phyloP scores from a whole-genome alignment of 345 rosid genomes.

The Euphorbia pulcherrima region DNA sequence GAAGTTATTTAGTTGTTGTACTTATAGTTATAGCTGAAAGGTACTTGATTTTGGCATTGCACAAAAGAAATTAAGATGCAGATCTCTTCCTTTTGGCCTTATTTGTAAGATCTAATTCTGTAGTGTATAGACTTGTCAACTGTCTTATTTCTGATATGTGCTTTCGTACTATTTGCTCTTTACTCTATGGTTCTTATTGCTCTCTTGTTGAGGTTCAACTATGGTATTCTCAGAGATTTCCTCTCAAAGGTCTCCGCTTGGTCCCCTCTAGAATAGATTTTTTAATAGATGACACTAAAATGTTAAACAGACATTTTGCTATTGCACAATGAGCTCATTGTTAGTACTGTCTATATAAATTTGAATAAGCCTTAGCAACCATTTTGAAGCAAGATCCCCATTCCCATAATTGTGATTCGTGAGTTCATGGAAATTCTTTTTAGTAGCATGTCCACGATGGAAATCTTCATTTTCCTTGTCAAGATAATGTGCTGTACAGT shows the following conservation, averaged over 20 bases:
- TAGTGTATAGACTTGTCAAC: background rate
- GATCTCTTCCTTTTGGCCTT: conserved; percentile 9
- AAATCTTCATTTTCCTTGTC: background rate
- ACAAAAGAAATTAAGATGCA: background rate
- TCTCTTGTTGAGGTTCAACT: background rate
- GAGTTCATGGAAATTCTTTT: background rate
- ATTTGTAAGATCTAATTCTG: background rate
- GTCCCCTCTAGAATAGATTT: background rate
- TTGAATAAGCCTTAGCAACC: background rate
- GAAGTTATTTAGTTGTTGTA: background rate
- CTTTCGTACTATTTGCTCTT: background rate
- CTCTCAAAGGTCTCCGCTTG: background rate
- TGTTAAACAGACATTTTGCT: background rate
- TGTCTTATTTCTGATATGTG: background rate
- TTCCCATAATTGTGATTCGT: no score
- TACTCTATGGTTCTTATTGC: background rate
- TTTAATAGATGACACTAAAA: background rate
- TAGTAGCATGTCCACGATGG: background rate
- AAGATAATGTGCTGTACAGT: background rate
- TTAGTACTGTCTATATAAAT: background rate
- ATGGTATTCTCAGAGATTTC: background rate
- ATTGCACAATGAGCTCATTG: background rate
- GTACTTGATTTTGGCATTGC: background rate
- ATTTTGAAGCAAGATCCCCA: background rate
- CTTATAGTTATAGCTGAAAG: background rate